Conservation (phyloP, 2,329 filamentous ascomycete genomes). For the Trichoderma pleuroti region DNA sequence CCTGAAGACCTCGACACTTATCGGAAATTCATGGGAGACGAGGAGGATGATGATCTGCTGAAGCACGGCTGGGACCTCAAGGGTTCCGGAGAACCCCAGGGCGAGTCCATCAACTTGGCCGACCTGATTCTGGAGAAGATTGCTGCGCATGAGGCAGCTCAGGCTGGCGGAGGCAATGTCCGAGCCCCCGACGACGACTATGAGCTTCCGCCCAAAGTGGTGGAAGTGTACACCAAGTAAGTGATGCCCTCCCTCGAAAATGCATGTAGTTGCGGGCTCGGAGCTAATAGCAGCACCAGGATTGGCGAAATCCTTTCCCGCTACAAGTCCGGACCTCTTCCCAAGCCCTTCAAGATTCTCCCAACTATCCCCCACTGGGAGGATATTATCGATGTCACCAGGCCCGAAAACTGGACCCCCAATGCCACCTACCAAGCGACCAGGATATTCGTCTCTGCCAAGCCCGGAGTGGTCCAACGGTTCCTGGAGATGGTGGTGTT, state of each 20-base stretch:
- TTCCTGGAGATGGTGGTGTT: slow-evolving; percentile 87
- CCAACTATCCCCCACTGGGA: slow-evolving; percentile 90
- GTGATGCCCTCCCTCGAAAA: slow-evolving; percentile 22
- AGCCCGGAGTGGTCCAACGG: slow-evolving; percentile 72
- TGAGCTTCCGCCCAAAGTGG: slow-evolving; percentile 83
- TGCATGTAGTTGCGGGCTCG: not conserved
- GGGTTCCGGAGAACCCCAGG: slow-evolving; percentile 44
- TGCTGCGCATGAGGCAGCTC: slow-evolving; percentile 76
- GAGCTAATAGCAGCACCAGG: slow-evolving; percentile 46
- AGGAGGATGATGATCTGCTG: slow-evolving; percentile 70
- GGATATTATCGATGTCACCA: slow-evolving; percentile 78
- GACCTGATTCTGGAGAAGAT: slow-evolving; percentile 95
- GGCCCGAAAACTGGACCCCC: slow-evolving; percentile 69
- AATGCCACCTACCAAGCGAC: slow-evolving; percentile 85
- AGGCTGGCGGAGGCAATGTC: slow-evolving; percentile 41
- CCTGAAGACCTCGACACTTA: slow-evolving; percentile 86
- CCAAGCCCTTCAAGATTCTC: slow-evolving; percentile 96
- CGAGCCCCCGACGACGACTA: slow-evolving; percentile 71
- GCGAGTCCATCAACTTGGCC: slow-evolving; percentile 72
- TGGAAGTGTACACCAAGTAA: slow-evolving; percentile 90
- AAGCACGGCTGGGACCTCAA: slow-evolving; percentile 58
- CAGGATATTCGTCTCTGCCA: slow-evolving; percentile 84
- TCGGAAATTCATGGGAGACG: slow-evolving; percentile 77
- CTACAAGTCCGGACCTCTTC: slow-evolving; percentile 94
- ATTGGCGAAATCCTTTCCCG: slow-evolving; percentile 84